Base-by-base conservation (phyloP, 768 basidiomycete species). In the Termitomyces sp. region DNA sequence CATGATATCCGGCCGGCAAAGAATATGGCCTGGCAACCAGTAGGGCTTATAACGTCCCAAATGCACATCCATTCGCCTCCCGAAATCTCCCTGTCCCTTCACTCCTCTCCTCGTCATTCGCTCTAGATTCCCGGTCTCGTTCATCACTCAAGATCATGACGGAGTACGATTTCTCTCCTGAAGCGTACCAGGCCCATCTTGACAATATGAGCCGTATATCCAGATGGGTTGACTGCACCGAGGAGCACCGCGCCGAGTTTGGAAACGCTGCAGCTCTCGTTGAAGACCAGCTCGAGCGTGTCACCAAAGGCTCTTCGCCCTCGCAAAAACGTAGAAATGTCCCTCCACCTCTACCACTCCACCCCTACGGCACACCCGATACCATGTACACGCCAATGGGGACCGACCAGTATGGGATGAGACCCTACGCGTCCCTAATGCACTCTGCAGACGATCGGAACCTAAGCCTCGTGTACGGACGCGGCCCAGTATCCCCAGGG, bases 131-230 rank as follows among this genome's bases (percentile, higher is more conserved):
- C 43, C 16, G 16, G 21, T 37, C 12, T 37, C 23, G 40, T 23
- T 19, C 25, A 27, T 54, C 40, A 41, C 5, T 41, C 48, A 34
- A 46, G 37, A 6, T 57, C 52, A 66, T 66, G 64, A 66, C 64
- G n/a, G 64, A 66, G 56, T 66, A 64, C 46, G 64, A 64, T 53
- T 66, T 61, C 53, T 64, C 64, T 46, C 65, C 63, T 25, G 63
- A 66, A 46, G 63, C 65, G 3, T 60, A 61, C 41, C 61, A 62
- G 40, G 57, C 56, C 40, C 55, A 59, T 35, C 55, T 64, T 19
- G 59, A 54, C 9, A 66, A 59, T 54, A 66, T 66, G 65, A 41
- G 54, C 12, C 54, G 63, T 23, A 60, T 66, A 30, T 61, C 59
- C 4, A 59, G 37, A 49, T 66, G 65, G 63, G 61, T 64, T 5